phyloP scores from a whole-genome alignment of 352 stramenopile species.

The Blastocystis hominis region DNA sequence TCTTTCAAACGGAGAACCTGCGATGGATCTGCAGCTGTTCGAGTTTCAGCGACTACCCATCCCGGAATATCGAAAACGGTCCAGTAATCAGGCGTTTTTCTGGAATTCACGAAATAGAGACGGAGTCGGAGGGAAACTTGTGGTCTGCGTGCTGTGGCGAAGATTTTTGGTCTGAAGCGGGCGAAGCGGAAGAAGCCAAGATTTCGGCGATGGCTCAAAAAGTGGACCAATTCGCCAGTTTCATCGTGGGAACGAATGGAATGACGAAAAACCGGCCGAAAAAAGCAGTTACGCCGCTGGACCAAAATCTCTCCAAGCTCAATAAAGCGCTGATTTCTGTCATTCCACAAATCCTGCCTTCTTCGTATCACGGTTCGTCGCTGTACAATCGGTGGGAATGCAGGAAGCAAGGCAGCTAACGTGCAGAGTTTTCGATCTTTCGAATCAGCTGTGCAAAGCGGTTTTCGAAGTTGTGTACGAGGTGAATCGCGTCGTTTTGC shows the following conservation, averaged over 20 bases:
- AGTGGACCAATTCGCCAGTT: background rate
- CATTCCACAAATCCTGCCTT: background rate
- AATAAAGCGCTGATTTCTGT: constrained; percentile 3
- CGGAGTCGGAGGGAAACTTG: background rate
- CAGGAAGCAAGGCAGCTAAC: background rate
- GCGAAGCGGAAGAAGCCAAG: background rate
- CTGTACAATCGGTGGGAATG: background rate
- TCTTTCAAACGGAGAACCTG: constrained; percentile 5
- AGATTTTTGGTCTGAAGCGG: background rate
- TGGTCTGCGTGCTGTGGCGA: background rate
- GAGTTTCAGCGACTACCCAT: background rate
- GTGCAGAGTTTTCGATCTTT: constrained; percentile 19
- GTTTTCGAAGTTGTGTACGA: constrained; percentile 36
- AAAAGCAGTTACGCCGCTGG: background rate
- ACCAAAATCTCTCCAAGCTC: constrained; percentile 4
- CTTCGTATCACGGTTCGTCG: background rate
- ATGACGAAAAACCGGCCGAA: background rate
- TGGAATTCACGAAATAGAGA: background rate
- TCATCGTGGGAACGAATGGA: background rate
- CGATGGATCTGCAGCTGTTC: constrained; percentile 12
- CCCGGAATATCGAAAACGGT: background rate
- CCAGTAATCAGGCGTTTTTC: background rate
- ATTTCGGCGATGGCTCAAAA: background rate
- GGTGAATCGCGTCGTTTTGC: background rate
- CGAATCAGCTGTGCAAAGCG: background rate